Conservation (phyloP, 805 yeast species). For the Ogataea angusta region DNA sequence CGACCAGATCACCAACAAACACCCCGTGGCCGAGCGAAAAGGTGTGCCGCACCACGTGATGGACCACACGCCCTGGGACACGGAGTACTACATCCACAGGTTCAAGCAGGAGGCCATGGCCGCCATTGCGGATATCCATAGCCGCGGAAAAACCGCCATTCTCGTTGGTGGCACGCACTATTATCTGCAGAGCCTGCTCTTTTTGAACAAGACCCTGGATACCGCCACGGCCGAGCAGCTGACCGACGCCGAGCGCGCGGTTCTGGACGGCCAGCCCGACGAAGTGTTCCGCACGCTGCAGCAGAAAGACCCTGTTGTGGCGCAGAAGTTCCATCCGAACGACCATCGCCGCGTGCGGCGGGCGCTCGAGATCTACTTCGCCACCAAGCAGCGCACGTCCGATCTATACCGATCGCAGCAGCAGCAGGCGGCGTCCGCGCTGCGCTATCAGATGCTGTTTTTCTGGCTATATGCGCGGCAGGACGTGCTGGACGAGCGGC, state of each 20-base stretch:
- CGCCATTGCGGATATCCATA: conserved; percentile 62
- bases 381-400: conserved; percentile 67
- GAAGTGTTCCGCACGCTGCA: conserved; percentile 45
- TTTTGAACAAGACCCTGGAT: conserved; percentile 63
- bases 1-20: conserved; percentile 86
- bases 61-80: conserved; percentile 78
- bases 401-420: conserved; percentile 65
- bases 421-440: conserved; percentile 41
- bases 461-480: conserved; percentile 81
- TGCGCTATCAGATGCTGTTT: conserved; percentile 60
- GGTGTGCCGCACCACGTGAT: conserved; percentile 84
- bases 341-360: conserved; percentile 76
- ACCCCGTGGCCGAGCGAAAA: conserved; percentile 72
- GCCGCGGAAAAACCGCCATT: conserved; percentile 73
- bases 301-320: conserved; percentile 64
- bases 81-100: conserved; percentile 76
- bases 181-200: conserved; percentile 74
- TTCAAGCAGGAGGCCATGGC: conserved; percentile 69
- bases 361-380: conserved; percentile 74
- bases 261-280: conserved; percentile 57
- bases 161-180: conserved; percentile 96
- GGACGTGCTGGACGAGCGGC: conserved; percentile 51
- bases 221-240: conserved; percentile 25
- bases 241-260: conserved; percentile 31
- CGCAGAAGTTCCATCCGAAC: conserved; percentile 86